Evolutionary conservation across 1,284 basidiomycete genomes (phyloP).

Genomic region (Fomitopsis schrenkii): DNA sequence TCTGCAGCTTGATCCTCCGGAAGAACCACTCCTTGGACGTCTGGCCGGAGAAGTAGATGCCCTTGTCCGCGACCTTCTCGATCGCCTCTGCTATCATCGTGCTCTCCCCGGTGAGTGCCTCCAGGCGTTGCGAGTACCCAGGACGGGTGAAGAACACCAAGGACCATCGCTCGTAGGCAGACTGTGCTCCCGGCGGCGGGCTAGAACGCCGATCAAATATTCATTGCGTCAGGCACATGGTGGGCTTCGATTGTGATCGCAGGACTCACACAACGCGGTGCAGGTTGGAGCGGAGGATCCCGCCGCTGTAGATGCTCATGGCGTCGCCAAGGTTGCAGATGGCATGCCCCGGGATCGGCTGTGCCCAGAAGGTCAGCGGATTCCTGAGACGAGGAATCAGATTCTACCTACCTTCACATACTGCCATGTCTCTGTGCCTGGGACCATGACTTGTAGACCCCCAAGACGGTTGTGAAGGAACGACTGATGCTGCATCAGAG

Average conservation of each 20-base stretch:
- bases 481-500: constrained; percentile 32
- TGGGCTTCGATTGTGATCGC: neutral
- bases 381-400: no score
- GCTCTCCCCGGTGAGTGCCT: constrained; percentile 23
- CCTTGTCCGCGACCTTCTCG: constrained; percentile 11
- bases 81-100: constrained; percentile 25
- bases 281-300: constrained; percentile 35
- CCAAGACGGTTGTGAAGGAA: constrained; percentile 70
- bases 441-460: constrained; percentile 67
- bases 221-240: neutral
- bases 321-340: constrained; percentile 40
- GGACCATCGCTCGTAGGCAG: constrained; percentile 29
- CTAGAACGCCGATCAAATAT: constrained; percentile 9
- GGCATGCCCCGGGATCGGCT: constrained; percentile 32
- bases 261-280: constrained; percentile 31
- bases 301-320: constrained; percentile 38
- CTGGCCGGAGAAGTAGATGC: constrained; percentile 19
- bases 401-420: constrained; percentile 50
- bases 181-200: constrained; percentile 29
- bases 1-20: constrained; percentile 24
- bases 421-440: constrained; percentile 61
- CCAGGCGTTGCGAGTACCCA: constrained; percentile 23
- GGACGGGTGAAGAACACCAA: constrained; percentile 38
- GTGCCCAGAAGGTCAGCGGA: neutral
- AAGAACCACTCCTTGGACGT: constrained; percentile 29